phyloP scores from a whole-genome alignment of 2,329 filamentous ascomycete genomes.

The Colletotrichum trifolii region DNA sequence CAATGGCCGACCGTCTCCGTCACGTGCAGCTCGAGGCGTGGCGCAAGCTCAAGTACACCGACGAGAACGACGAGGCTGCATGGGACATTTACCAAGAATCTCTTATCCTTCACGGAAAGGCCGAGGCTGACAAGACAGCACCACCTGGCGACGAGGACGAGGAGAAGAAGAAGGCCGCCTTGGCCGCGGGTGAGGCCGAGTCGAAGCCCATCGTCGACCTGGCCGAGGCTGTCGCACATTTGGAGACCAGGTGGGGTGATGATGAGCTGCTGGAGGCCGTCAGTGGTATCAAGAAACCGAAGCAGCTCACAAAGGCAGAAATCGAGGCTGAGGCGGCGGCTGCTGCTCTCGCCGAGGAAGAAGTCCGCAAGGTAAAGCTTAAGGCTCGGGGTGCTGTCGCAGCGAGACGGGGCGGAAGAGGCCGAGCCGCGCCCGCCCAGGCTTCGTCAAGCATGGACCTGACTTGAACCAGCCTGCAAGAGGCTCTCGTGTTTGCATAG shows the following conservation, averaged over 20 bases:
- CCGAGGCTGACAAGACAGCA: background rate
- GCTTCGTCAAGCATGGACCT: slow-evolving; percentile 36
- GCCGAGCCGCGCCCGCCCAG: slow-evolving; percentile 40
- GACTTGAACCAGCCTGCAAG: slow-evolving; percentile 14
- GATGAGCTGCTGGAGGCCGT: slow-evolving; percentile 58
- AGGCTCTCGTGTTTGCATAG: slow-evolving; percentile 31
- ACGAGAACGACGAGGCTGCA: slow-evolving; percentile 81
- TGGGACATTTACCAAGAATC: slow-evolving; percentile 82
- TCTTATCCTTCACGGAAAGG: slow-evolving; percentile 64
- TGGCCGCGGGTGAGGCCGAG: slow-evolving; percentile 20
- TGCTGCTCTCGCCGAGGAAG: slow-evolving; percentile 40
- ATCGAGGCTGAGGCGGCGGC: slow-evolving; percentile 43
- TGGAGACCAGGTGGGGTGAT: slow-evolving; percentile 56
- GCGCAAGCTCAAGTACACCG: slow-evolving; percentile 81
- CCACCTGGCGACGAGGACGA: slow-evolving; percentile 33
- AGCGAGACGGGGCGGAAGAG: slow-evolving; percentile 44
- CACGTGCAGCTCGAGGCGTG: slow-evolving; percentile 85
- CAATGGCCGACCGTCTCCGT: slow-evolving; percentile 80
- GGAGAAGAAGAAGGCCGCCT: slow-evolving; percentile 41
- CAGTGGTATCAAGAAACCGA: slow-evolving; percentile 54
- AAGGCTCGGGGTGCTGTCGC: slow-evolving; percentile 32
- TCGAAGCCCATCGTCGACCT: slow-evolving; percentile 39
- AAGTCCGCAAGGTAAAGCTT: slow-evolving; percentile 42
- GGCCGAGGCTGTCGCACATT: slow-evolving; percentile 50
- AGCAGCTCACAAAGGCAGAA: slow-evolving; percentile 39